Evolutionary conservation across 2,329 filamentous ascomycete species (phyloP), one percentile per base, ranked within the genome.

Genomic region (Phialophora chinensis): DNA sequence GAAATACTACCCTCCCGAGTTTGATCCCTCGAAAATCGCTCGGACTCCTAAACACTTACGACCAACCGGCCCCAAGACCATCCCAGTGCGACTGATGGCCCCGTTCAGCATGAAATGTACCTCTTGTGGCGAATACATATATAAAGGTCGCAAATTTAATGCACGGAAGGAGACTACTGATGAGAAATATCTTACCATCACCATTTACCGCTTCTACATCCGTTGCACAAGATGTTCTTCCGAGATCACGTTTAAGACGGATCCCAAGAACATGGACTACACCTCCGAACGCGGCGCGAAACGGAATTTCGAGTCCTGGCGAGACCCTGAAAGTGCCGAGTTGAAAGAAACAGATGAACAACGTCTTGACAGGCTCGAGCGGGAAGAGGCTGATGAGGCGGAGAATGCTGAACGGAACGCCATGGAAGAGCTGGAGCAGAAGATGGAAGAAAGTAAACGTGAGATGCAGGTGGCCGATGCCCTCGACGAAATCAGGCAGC

Each of bases 401-500:
- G 84, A 86, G 71, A 81, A 88, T 71, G 86, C 89, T 66, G 92
- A 97, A 78, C 85, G 88, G 71, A 93, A 97, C 77, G 92, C 92
- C 25, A 99, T 99, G 96, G 91, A 91, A 65, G 93, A 97, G 76
- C 81, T 99, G 55, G 95, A 99, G 80, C 90, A 91, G 69, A 98
- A 98, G 82, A 97, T 94, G 63, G 82, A 91, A 25, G 95, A 99
- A 77, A 93, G 93, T 0, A 93, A 95, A 82, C 86, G 90, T 49
- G 95, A 99, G 79, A 99, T 99, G 93, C 92, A 91, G 20, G 92
- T 97, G 53, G 95, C 95, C 1, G 95, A 99, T 81, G 94, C 93
- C 7, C 81, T 99, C 63, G 95, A 99, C 78, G 93, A 97, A 80
- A 97, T 99, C 65, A 85, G 94, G 63, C 94, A 91, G 60, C 83